Conservation (phyloP, 257 asterid species). For the Eustoma russellianum region DNA sequence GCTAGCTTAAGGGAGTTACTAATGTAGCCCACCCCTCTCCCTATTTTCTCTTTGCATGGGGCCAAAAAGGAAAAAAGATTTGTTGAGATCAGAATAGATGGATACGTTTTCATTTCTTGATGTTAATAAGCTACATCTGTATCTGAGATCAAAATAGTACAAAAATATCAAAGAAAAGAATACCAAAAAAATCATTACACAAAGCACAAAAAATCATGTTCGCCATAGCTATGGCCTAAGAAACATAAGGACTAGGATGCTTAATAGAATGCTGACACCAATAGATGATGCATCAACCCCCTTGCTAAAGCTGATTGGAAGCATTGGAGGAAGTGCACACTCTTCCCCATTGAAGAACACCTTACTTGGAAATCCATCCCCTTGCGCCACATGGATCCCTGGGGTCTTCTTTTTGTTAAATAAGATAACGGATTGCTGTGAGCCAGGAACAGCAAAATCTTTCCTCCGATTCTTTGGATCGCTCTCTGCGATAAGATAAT, state of each 20-base stretch:
- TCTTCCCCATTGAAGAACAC: conserved; percentile 75
- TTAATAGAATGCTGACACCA: conserved; percentile 17
- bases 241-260: conserved; percentile 17
- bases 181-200: not conserved
- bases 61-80: too few relatives aligned
- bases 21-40: too few relatives aligned
- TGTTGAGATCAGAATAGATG: too few relatives aligned
- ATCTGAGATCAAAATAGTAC: not conserved
- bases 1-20: too few relatives aligned
- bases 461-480: conserved; percentile 47
- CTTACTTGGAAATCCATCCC: conserved; percentile 66
- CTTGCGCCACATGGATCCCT: conserved; percentile 30
- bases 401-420: conserved; percentile 43
- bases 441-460: conserved; percentile 59
- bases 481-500: conserved; percentile 35
- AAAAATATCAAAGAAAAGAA: not conserved
- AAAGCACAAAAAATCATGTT: not conserved
- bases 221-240: conserved; percentile 1
- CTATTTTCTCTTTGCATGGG: too few relatives aligned
- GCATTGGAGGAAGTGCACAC: conserved; percentile 50
- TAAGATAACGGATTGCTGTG: conserved; percentile 38
- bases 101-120: not conserved
- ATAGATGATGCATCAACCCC: conserved; percentile 13
- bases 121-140: not conserved
- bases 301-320: conserved; percentile 31